phyloP scores from a whole-genome alignment of 78 protist genomes.

The Protostelium mycophagum region DNA sequence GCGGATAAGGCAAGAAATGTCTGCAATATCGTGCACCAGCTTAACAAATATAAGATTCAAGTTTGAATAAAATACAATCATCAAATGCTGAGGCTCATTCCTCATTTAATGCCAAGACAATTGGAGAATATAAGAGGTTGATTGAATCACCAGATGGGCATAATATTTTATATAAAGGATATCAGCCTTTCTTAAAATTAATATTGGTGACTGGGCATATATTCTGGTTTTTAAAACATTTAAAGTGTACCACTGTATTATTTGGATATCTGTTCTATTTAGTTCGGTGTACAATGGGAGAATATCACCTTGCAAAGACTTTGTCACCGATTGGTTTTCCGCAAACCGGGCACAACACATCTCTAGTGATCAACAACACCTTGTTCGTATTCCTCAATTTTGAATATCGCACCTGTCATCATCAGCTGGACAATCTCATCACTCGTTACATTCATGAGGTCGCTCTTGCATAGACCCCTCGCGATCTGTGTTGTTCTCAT shows the following conservation, averaged over 20 bases:
- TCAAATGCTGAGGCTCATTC: too few species aligned
- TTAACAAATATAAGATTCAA: too few species aligned
- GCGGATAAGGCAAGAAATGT: too few species aligned
- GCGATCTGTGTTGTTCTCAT: background rate
- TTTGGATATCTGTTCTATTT: too few species aligned
- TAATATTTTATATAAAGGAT: too few species aligned
- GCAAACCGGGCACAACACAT: background rate
- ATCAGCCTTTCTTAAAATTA: background rate
- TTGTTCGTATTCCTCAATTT: background rate
- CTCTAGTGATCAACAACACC: background rate
- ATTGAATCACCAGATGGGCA: too few species aligned
- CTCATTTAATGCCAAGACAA: too few species aligned
- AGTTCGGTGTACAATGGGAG: too few species aligned
- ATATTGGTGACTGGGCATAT: background rate
- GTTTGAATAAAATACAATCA: too few species aligned
- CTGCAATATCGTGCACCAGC: too few species aligned
- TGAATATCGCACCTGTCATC: background rate
- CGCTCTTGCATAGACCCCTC: background rate
- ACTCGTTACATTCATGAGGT: background rate
- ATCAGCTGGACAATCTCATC: too few species aligned
- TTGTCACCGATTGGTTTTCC: background rate
- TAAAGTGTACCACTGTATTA: background rate
- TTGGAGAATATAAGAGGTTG: too few species aligned
- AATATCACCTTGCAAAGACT: background rate
- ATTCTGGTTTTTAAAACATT: background rate